Base-by-base conservation (phyloP, 202 grass and related monocot species). In the Panicum hallii region DNA sequence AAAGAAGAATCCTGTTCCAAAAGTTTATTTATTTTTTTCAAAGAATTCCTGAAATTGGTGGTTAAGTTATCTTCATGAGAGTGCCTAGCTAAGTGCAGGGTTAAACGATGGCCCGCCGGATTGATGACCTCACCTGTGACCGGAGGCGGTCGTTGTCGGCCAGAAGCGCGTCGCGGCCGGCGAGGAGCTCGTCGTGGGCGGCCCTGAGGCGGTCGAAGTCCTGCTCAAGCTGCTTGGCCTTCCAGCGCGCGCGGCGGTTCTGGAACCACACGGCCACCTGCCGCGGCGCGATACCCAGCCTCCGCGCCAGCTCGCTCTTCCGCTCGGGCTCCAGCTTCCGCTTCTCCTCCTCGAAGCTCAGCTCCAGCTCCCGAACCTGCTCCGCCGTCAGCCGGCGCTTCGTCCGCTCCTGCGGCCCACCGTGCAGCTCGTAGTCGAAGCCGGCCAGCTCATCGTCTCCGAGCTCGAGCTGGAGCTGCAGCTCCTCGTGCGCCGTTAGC, bases 261-360 rank as follows among this genome's bases (percentile, higher is more conserved):
- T 94, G 92, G 57, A 94, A 94, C 92, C 92, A 94, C 49, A 94
- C 89, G 61, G 92, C 90, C 79, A 94, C 90, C 82, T 94, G 92
- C 54, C 87, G 76, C 38, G 92, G 92, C 77, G 90, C 75, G 50
- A 92, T 70, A 9, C 90, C 92, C 1, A 94, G 90, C 79, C 88
- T 38, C 15, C 79, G 78, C 40, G 92, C 92, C 68, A 94, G 92
- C 85, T 94, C 87, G 79, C 78, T 86, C 82, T 94, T 94, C 82
- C 87, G 34, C 66, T 94, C 90, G 43, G 92, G 92, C 64, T 94
- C 90, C 78, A 94, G 82, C 85, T 88, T 94, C 69, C 69, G 67
- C 74, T 84, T 94, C 71, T 94, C 89, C 84, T 85, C 87, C 85
- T 91, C 89, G 57, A 94, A 94, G 90, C 89, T 94, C 78, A 16